Conservation (phyloP, 75 land plant species). For the Cunninghamia lanceolata region DNA sequence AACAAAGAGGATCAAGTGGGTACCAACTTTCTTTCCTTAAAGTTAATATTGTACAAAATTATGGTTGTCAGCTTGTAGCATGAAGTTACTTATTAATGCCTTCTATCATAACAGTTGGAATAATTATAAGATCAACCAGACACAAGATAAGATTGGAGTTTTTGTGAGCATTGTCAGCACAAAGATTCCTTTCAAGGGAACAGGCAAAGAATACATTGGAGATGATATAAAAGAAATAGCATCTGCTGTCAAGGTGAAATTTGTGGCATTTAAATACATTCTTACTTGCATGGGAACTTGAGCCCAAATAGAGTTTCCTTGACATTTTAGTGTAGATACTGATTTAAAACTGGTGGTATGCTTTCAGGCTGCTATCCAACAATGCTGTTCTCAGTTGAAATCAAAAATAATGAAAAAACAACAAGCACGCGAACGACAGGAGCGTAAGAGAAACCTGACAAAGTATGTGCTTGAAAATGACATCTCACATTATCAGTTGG, state of each 20-base stretch:
- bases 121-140: conserved; percentile 92
- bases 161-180: conserved; percentile 99
- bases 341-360: neutral
- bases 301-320: neutral
- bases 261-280: neutral
- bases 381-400: conserved; percentile 90
- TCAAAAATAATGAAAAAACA: conserved; percentile 84
- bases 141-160: conserved; percentile 96
- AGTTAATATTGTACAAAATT: neutral
- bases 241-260: conserved; percentile 86
- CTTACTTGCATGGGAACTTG: neutral
- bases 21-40: neutral
- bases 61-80: neutral
- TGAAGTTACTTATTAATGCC: neutral
- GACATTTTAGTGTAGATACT: neutral
- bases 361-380: conserved; percentile 76
- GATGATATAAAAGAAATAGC: conserved; percentile 96
- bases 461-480: conserved; percentile 31
- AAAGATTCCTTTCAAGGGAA: conserved; percentile 98
- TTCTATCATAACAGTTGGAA: conserved; percentile 64
- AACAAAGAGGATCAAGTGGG: conserved; percentile 88
- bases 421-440: conserved; percentile 89
- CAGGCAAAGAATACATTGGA: conserved; percentile 99
- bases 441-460: conserved; percentile 76
- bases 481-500: neutral